Evolutionary conservation across 768 basidiomycete species (phyloP), one percentile per base, ranked within the genome.

Genomic region (Rhizopogon roseolus): DNA sequence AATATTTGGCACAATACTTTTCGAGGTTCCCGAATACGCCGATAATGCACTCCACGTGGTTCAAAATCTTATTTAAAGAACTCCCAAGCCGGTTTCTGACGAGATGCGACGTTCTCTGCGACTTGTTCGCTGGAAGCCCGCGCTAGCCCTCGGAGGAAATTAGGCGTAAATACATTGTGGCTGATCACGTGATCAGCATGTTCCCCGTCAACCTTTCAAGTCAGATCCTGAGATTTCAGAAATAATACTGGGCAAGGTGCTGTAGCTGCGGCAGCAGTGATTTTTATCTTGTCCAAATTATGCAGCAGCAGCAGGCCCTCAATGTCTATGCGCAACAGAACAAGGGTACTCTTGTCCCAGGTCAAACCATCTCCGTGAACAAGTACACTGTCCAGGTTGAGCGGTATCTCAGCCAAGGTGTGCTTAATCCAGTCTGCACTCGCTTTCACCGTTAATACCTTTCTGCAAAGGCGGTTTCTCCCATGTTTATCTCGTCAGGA

Each of bases 381-480:
- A 90, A 91, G 63, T 88, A 88, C 71, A 82, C 78, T 17, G 94
- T 99, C 51, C 85, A 89, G 63, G 91, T 99, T 42, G 95, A 98
- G 66, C 83, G 87, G 65, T 98, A 97, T 76, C 81, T 99, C 49
- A 90, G 88, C 41, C 96, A 99, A 85, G 97, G 94, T 87, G 75
- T 67, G 43, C 39, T 51, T 27, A 53, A 48, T 27, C 39, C 39
- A 48, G 9, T 41, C 25, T 58, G 38, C 52, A 38, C 34, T 45
- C 16, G 38, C 59, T 44, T 56, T 50, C 39, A 54, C 52, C 57
- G 34, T 55, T 39, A 27, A 41, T 29, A 42, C 37, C 28, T 56
- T 42, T 52, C 46, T 62, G 54, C 55, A 65, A 55, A 97, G 94
- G 97, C 72, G 97, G 97, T 16, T 99, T 97, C 70, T 95, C 97